phyloP scores from a whole-genome alignment of 495 filamentous ascomycete genomes.

The Pyrenula massariospora region DNA sequence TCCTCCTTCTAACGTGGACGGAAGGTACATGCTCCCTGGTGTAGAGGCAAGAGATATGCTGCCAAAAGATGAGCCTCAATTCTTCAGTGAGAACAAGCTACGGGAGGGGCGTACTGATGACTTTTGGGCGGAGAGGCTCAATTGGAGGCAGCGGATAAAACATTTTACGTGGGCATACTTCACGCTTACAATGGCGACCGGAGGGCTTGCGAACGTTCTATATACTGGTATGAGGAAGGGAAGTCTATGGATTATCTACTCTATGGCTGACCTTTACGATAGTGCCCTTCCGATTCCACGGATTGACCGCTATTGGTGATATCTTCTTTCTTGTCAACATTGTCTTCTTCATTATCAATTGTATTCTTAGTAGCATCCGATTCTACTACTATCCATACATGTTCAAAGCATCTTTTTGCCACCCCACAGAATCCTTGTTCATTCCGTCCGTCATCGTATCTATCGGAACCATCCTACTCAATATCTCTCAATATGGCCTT shows the following conservation, averaged over 20 bases:
- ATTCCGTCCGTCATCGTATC: constrained; percentile 61
- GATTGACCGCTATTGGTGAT: constrained; percentile 59
- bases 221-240: constrained; percentile 38
- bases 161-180: constrained; percentile 60
- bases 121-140: constrained; percentile 12
- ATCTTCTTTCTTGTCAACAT: constrained; percentile 70
- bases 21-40: background rate
- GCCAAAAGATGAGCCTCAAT: background rate
- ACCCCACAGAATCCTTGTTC: constrained; percentile 73
- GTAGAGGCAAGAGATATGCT: background rate
- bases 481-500: constrained; percentile 68
- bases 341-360: constrained; percentile 57
- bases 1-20: background rate
- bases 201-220: constrained; percentile 71
- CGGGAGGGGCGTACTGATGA: background rate
- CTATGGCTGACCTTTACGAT: constrained; percentile 2
- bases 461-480: constrained; percentile 67
- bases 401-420: constrained; percentile 58
- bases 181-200: constrained; percentile 71
- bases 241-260: no score
- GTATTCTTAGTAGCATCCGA: constrained; percentile 51
- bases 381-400: constrained; percentile 63
- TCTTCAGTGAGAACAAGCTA: background rate
- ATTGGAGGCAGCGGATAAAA: constrained; percentile 36
- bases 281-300: constrained; percentile 61